Conservation (phyloP, 108 stramenopile genomes). For the Skeletonema tropicum region DNA sequence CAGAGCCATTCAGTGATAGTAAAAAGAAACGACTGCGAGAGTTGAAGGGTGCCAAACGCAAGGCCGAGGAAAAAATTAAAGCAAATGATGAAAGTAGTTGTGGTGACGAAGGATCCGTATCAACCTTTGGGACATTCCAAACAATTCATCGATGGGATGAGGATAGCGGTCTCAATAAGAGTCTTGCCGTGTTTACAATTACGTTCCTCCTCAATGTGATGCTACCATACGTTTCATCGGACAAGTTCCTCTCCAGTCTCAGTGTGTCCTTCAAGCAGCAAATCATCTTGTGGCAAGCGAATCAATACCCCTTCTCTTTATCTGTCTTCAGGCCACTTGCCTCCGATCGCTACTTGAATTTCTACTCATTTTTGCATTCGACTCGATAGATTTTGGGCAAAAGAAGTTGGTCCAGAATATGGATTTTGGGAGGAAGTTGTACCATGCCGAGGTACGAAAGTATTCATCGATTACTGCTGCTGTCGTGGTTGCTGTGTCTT, state of each 20-base stretch:
- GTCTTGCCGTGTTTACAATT: conserved; percentile 2
- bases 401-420: conserved; percentile 36
- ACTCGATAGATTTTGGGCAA: conserved; percentile 45
- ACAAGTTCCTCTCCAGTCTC: conserved; percentile 3
- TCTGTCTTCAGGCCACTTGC: conserved; percentile 25
- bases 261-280: background rate
- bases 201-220: background rate
- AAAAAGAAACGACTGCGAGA: conserved; percentile 53
- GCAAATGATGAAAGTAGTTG: background rate
- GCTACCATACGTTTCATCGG: background rate
- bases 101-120: background rate
- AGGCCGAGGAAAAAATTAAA: conserved; percentile 11
- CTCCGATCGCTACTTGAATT: conserved; percentile 26
- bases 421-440: conserved; percentile 32
- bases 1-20: conserved; percentile 54
- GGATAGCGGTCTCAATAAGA: background rate
- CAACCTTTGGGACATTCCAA: background rate
- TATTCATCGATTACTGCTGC: conserved; percentile 15
- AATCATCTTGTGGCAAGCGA: conserved; percentile 4
- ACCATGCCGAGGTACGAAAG: conserved; percentile 23
- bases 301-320: conserved; percentile 13
- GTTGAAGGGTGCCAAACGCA: conserved; percentile 57
- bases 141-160: background rate
- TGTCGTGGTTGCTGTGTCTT: conserved; percentile 12
- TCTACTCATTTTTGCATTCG: conserved; percentile 33